Evolutionary conservation across 2,329 filamentous ascomycete genomes (phyloP).

Genomic region (Beauveria bassiana): DNA sequence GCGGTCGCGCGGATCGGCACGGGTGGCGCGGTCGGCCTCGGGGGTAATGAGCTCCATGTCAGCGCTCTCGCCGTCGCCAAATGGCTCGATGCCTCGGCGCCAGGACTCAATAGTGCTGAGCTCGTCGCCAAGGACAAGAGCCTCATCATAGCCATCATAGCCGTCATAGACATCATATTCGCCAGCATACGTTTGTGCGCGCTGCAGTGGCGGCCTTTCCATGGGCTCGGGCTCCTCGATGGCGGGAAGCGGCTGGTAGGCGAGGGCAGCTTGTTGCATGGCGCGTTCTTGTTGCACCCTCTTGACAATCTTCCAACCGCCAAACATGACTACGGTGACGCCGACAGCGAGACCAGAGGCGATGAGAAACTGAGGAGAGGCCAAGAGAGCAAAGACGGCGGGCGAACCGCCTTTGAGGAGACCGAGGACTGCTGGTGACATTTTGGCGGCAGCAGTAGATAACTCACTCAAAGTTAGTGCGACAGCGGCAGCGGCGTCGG

Average conservation of each 20-base stretch:
- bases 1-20: constrained; percentile 23
- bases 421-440: constrained; percentile 72
- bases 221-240: constrained; percentile 16
- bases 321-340: constrained; percentile 91
- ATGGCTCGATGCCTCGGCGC: constrained; percentile 47
- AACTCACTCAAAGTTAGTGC: constrained; percentile 89
- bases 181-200: constrained; percentile 23
- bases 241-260: constrained; percentile 17
- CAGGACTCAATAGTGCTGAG: constrained; percentile 51
- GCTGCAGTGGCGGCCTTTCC: constrained; percentile 3
- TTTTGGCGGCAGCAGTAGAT: constrained; percentile 70
- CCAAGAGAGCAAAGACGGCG: constrained; percentile 75
- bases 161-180: constrained; percentile 23
- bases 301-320: constrained; percentile 96
- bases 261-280: constrained; percentile 22
- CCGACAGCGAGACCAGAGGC: constrained; percentile 82
- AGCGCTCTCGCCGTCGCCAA: constrained; percentile 38
- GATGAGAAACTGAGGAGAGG: constrained; percentile 90
- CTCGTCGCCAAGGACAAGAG: constrained; percentile 49
- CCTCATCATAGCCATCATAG: constrained; percentile 38
- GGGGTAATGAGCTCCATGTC: constrained; percentile 53
- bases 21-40: constrained; percentile 40
- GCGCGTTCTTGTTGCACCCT: constrained; percentile 50
- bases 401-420: constrained; percentile 76
- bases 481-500: constrained; percentile 88